Evolutionary conservation across 768 basidiomycete genomes (phyloP), one percentile per base, ranked within the genome.

Genomic region (Podaxis sp.): DNA sequence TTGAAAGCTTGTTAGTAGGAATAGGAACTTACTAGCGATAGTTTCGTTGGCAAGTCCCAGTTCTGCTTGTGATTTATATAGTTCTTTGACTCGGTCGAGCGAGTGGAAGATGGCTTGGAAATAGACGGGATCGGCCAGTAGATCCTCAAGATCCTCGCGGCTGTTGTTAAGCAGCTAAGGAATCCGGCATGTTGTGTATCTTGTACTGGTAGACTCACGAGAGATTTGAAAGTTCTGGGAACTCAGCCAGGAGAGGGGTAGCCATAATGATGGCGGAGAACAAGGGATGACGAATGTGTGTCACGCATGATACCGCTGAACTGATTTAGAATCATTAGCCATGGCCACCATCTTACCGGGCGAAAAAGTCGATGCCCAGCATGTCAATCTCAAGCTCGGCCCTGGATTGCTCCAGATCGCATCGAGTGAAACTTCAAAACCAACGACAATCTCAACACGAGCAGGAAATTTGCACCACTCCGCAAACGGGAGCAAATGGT

Each of bases 51-150:
- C 93, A 73, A 82, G 78, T 6, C 92, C 90, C 0, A 96, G 82
- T 66, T 90, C 89, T 11, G 89, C 80, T 68, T 95, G 92, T 0
- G 87, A 84, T 64, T 86, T 82, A 66, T 95, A 89, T 63, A 95
- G 78, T 15, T 82, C 80, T 69, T 89, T 89, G 44, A 96, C 93
- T 28, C 81, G 79, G 2, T 86, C 78, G 9, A 96, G 76, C 1
- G 92, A 86, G 74, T 95, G 90, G 66, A 99, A 89, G 65, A 91
- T 79, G 7, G 95, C 91, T 72, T 96, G 90, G 66, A 96, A 95
- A 72, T 95, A 95, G 15, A 78, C 76, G 0, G 88, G 89, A 71
- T 97, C 93, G 13, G 82, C 80, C 22, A 97, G 76, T 4, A 97
- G 77, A 70, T 96, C 94, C 73, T 97, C 92, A n/a, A 99, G 81